These are phyloP conservation scores for Didymella segeticola DNA, from an alignment of 2,329 filamentous ascomycete genomes.

Conservation along the genomic window DNA sequence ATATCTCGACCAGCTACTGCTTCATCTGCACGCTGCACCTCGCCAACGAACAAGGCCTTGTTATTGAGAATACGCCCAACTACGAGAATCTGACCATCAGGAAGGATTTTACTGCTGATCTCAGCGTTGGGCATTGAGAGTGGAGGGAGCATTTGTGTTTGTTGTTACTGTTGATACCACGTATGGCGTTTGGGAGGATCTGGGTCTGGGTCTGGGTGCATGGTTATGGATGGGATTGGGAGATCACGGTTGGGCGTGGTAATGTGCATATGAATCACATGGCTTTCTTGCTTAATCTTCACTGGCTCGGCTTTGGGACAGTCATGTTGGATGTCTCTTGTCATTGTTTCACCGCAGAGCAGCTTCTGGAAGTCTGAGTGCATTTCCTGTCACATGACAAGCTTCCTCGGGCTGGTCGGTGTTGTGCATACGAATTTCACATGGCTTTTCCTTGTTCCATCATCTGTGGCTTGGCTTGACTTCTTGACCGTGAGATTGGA, in stretches of 20 bases:
- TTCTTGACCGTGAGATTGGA: too few relatives aligned
- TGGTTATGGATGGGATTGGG: background rate
- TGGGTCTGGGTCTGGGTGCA: background rate
- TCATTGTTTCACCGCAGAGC: background rate
- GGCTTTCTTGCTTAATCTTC: background rate
- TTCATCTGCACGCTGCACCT: slow-evolving; percentile 93
- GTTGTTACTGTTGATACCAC: slow-evolving; percentile 9
- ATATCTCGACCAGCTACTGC: slow-evolving; percentile 91
- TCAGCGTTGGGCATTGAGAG: slow-evolving; percentile 35
- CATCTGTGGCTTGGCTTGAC: too few relatives aligned
- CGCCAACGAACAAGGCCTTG: slow-evolving; percentile 89
- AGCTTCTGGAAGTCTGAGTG: background rate
- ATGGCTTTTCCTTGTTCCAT: too few relatives aligned
- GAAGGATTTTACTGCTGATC: slow-evolving; percentile 54
- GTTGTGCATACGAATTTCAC: too few relatives aligned
- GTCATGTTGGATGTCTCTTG: background rate
- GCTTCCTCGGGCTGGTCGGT: too few relatives aligned
- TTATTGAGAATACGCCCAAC: slow-evolving; percentile 69
- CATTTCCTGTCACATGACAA: too few relatives aligned
- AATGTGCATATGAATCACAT: slow-evolving; percentile 6
- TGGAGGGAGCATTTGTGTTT: background rate
- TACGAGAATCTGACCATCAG: slow-evolving; percentile 58
- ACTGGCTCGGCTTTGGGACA: background rate
- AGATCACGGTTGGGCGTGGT: background rate
- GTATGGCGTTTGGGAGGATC: slow-evolving; percentile 2